Base-by-base conservation (phyloP, 352 stramenopile genomes). In the Globisporangium alternatum region DNA sequence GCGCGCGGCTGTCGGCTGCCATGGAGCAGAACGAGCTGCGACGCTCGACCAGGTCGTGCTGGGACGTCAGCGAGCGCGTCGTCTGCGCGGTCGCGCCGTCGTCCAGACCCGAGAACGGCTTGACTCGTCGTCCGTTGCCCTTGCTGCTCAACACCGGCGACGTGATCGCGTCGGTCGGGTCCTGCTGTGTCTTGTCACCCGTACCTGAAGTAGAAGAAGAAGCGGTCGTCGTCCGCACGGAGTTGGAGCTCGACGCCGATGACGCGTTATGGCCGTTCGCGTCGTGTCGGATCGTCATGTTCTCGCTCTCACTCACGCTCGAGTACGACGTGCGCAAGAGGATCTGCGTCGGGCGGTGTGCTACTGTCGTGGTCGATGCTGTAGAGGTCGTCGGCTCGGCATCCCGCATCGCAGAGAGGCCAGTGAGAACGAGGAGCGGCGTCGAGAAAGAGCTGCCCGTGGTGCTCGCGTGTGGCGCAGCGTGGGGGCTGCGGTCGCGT, bases 1-100 rank as follows among this genome's bases (percentile, higher is more conserved):
- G 72, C 30, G 77, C 77, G 19, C 77, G 77, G 15, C 68, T 60
- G 31, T 79, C 75, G 2, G 77, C 75, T 17, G 77, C 68, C 67
- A 82, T 78, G 48, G 64, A 52, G 45, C 66, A 76, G 60, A 86
- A 86, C 41, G 73, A 77, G 52, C 74, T 54, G 21, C 77, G 71
- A 33, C 74, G 66, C 55, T 80, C 72, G 22, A 77, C 56, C 22
- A 75, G 64, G 43, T 82, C 73, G 33, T 81, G 69, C 35, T 80
- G 74, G 15, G 66, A 65, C 33, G 75, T 74, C 44, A 81, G 72
- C 22, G 76, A 77, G 5, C 71, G 67, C 12, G 73, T 79, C 69
- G 66, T 21, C 62, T 48, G 19, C 77, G 62, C 39, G 59, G 64
- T 17, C 13, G 39, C 39, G 39, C 19, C 64, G 25, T 68, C 28